Evolutionary conservation across 441 rosid genomes (phyloP).

Genomic region (Iberis amara): DNA sequence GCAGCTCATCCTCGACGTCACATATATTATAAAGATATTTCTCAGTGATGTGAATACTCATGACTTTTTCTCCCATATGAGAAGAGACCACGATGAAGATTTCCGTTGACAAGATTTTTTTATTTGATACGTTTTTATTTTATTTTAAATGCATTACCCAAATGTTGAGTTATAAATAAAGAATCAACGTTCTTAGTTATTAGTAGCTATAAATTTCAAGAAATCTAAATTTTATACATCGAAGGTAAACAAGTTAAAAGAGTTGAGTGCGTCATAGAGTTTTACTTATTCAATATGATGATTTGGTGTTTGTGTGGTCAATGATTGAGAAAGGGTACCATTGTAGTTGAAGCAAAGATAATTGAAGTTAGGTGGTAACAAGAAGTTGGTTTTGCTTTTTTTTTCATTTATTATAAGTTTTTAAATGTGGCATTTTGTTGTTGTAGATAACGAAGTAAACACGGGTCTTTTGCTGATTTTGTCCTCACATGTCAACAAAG

Average conservation of each 20-base stretch:
- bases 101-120: neutral
- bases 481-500: conserved; percentile 23
- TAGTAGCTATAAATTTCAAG: conserved; percentile 8
- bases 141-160: conserved; percentile 4
- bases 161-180: conserved; percentile 21
- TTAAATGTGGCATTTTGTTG: neutral
- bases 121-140: conserved; percentile 3
- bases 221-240: neutral
- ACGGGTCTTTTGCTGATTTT: conserved; percentile 25
- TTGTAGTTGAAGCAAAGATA: conserved; percentile 1
- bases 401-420: neutral
- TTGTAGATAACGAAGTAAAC: conserved; percentile 22
- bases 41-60: neutral
- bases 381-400: conserved; percentile 14
- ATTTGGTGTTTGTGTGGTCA: conserved; percentile 23
- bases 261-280: conserved; percentile 25
- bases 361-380: neutral
- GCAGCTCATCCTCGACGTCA: conserved; percentile 23
- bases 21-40: conserved; percentile 1
- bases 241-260: neutral
- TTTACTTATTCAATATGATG: conserved; percentile 22
- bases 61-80: conserved; percentile 5
- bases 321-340: too few relatives aligned
- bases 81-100: conserved; percentile 28
- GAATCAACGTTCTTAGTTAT: conserved; percentile 5